Base-by-base conservation (phyloP, 2,329 filamentous ascomycete species). In the Pseudogymnoascus sp. region DNA sequence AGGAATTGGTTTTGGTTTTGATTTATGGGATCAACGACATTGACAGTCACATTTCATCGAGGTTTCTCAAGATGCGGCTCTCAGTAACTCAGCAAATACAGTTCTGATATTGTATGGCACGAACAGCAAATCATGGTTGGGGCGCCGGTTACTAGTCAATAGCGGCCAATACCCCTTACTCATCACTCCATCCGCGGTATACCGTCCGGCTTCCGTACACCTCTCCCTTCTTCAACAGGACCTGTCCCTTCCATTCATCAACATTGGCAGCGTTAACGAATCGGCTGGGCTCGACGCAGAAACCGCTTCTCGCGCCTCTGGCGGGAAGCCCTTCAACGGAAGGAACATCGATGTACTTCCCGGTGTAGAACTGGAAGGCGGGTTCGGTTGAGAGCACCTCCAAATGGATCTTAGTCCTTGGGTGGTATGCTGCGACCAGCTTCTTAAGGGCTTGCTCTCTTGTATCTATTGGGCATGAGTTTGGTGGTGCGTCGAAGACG, bases 281-380 rank as follows among this genome's bases (percentile, higher is more conserved):
- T 20, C 94, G 85, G 69, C 89, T 90, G 0, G 93, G 92, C 79
- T 99, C 94, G 43, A 96, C 87, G 74, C 92, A 96, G 77, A 97
- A 95, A 0, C 89, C 93, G 47, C 86, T 85, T 57, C 91, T 83
- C 3, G 84, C 71, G 0, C 81, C 83, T 57, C 90, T 82, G 1
- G 87, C 86, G 0, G 87, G 84, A 28, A 83, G 74, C 2, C 78
- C 79, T 33, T 77, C 35, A 3, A 85, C 78, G 30, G 78, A 87
- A 0, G 89, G 87, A 11, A 96, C 87, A 68, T 94, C 78, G 66
- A 95, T 92, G 70, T 86, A 87, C 71, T 89, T 87, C 66, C 93
- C 94, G 0, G 92, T 95, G 76, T 97, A 97, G 77, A 97, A 96
- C 74, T 97, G 93, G 80, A 97, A 97, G 0, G 91, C 90, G 0